Base-by-base conservation (phyloP, 768 basidiomycete species). In the Leucocoprinus birnbaumii region DNA sequence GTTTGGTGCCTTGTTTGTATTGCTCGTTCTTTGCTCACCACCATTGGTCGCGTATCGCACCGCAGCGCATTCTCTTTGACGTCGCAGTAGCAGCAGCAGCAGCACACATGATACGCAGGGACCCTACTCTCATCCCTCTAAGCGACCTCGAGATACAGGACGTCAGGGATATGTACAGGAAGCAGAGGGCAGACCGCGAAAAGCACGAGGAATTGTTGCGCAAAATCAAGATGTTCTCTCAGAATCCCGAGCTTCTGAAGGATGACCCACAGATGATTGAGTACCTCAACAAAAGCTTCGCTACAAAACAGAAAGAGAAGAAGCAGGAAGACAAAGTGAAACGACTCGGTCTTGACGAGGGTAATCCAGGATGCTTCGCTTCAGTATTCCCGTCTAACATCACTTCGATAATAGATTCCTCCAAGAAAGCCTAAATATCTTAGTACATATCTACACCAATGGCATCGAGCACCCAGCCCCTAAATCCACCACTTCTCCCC, bases 81-180 rank as follows among this genome's bases (percentile, higher is more conserved):
- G 16, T 26, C 51, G 24, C 40, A 38, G 38, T 16, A 11, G 14
- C 14, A 47, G 48, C 27, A 41, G 2, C 42, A 49, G 50, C 27
- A 47, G 3, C 40, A 24, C 55, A 45, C 43, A 84, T 93, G 91
- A 88, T 93, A 64, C 83, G 91, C 48, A 78, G 90, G 47, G 76
- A 79, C 19, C 89, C 91, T 4, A 90, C 90, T 1, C 76, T 87
- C 53, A 87, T 93, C 59, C 80, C 79, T 25, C 83, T 93, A 82
- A 82, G 75, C 57, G 89, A 91, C 66, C 67, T 76, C 19, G 91
- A 92, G 66, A 85, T 93, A 25, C 86, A 91, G 71, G 89, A 90
- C 58, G 74, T 91, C 40, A 83, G 89, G 40, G 82, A 85, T 47
- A 68, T 85, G 63, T 73, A 82, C 3, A 71, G 71, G 22, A 73